A percentile compares a stretch with the other conserved stretches of the same genome.
Evolutionary conservation across 176 grass and related monocot genomes (phyloP).

Genomic region (Oryza rufipogon): DNA sequence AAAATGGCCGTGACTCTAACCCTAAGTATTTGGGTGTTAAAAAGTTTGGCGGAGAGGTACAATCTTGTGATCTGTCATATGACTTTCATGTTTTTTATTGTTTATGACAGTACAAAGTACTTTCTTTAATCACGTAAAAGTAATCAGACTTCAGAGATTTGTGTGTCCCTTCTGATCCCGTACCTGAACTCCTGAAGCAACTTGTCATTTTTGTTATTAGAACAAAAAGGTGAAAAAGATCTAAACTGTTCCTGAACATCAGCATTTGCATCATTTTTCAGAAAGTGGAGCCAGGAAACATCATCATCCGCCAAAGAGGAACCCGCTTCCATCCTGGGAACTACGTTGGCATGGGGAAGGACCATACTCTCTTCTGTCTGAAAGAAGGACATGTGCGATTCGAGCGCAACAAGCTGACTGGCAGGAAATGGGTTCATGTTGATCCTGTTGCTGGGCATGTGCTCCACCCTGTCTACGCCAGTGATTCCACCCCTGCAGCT

Average conservation of each 20-base stretch:
- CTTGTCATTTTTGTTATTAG: not conserved
- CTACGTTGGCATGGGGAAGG: constrained; percentile 85
- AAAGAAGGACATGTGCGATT: constrained; percentile 86
- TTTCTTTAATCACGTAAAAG: not conserved
- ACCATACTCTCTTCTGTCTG: constrained; percentile 77
- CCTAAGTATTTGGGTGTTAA: constrained; percentile 91
- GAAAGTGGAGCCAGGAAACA: constrained; percentile 76
- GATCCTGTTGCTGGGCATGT: constrained; percentile 64
- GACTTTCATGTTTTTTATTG: not conserved
- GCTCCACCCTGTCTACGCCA: constrained; percentile 69
- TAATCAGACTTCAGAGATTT: not conserved
- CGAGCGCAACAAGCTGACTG: constrained; percentile 76
- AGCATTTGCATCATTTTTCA: constrained; percentile 8
- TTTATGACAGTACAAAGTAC: not conserved
- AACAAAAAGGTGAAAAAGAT: not conserved
- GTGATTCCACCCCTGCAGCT: constrained; percentile 1
- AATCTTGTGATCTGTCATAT: not conserved
- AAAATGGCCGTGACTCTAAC: constrained; percentile 85
- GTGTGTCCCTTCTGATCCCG: not conserved
- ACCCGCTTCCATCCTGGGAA: constrained; percentile 81
- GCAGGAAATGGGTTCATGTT: constrained; percentile 88
- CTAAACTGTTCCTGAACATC: not conserved
- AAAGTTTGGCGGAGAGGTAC: constrained; percentile 91
- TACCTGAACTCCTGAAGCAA: not conserved
- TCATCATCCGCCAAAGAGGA: constrained; percentile 80